These are phyloP conservation scores for Zychaea mexicana DNA, from an alignment of 371 early-diverging fungal genomes.

Conservation along the genomic window DNA sequence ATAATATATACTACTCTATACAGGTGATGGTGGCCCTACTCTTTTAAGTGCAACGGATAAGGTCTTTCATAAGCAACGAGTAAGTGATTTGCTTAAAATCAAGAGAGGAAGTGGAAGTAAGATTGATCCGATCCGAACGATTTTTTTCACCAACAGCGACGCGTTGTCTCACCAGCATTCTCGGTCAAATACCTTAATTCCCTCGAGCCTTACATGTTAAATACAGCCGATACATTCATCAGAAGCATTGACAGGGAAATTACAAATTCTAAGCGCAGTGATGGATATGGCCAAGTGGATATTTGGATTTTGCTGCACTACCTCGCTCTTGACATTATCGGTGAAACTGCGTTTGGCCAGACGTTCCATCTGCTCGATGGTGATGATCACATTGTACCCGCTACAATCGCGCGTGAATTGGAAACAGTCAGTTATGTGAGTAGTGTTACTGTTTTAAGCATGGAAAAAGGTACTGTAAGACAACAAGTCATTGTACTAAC, in stretches of 20 bases:
- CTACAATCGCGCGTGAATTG: not conserved
- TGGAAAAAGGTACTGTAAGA: too few species aligned
- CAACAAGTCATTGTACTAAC: too few species aligned
- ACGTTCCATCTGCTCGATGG: slow-evolving; percentile 49
- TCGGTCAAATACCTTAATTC: slow-evolving; percentile 40
- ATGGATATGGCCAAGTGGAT: slow-evolving; percentile 27
- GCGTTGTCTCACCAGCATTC: slow-evolving; percentile 47
- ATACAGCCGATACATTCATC: slow-evolving; percentile 18
- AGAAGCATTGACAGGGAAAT: slow-evolving; percentile 22
- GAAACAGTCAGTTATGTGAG: not conserved
- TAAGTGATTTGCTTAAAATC: slow-evolving; percentile 2
- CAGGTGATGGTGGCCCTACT: slow-evolving; percentile 14
- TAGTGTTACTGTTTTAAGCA: not conserved
- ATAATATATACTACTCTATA: not conserved
- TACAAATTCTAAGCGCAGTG: not conserved
- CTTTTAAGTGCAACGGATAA: slow-evolving; percentile 30
- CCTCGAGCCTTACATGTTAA: slow-evolving; percentile 36
- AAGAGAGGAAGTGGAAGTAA: too few species aligned
- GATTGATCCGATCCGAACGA: too few species aligned
- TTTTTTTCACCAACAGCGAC: slow-evolving; percentile 26
- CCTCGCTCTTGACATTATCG: slow-evolving; percentile 51
- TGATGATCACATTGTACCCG: slow-evolving; percentile 20
- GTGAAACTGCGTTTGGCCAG: slow-evolving; percentile 35
- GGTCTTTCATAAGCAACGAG: slow-evolving; percentile 35
- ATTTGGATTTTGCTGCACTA: slow-evolving; percentile 37